Percentiles rank a stretch among this genome's conserved stretches.
These are phyloP conservation scores for Rhodamnia rubescens DNA, from an alignment of 345 rosid species.

Conservation along the genomic window DNA sequence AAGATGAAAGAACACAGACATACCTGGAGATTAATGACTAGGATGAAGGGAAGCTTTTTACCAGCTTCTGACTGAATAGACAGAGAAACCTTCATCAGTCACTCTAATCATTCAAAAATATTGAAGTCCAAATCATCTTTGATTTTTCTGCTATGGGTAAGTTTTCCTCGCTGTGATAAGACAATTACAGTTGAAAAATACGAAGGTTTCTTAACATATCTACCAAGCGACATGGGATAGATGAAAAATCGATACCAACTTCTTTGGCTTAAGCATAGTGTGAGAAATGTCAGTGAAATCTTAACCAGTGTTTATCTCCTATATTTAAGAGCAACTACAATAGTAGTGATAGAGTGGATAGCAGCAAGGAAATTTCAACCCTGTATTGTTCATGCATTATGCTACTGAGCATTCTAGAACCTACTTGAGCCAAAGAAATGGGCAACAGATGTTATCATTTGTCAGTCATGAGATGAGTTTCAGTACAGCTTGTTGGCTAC, in stretches of 20 bases:
- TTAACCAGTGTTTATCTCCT: background rate
- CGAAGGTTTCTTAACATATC: background rate
- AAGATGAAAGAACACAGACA: background rate
- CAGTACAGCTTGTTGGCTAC: background rate
- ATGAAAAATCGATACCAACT: background rate
- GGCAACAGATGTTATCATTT: background rate
- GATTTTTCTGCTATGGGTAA: background rate
- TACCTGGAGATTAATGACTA: slow-evolving; percentile 90
- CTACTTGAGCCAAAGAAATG: background rate
- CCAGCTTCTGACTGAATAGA: slow-evolving; percentile 72
- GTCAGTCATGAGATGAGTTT: background rate
- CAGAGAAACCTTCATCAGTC: background rate
- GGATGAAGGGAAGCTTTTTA: slow-evolving; percentile 84
- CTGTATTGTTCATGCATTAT: background rate
- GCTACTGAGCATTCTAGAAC: background rate
- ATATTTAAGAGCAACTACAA: background rate
- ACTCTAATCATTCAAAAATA: no score
- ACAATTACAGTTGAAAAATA: background rate
- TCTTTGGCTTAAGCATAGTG: background rate
- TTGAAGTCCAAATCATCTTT: background rate
- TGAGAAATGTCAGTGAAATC: background rate
- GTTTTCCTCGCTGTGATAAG: background rate
- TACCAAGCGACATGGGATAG: background rate
- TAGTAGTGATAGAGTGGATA: background rate
- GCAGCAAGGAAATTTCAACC: background rate